Evolutionary conservation across 2,329 filamentous ascomycete genomes (phyloP).

Genomic region (Ophiostoma pallidulum): DNA sequence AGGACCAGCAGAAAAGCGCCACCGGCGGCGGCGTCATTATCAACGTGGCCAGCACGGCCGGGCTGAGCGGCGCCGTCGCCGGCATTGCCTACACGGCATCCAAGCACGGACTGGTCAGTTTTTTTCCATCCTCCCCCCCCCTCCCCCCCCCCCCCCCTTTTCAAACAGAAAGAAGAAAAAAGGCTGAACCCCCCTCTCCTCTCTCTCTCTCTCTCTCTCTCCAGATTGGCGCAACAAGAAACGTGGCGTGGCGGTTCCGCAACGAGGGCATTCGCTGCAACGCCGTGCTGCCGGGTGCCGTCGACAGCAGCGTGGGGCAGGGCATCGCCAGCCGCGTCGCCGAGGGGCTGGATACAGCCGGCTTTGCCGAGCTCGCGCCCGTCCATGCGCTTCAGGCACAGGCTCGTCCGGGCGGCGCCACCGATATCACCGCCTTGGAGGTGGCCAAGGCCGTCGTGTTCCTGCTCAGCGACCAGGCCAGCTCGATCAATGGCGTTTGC

Average conservation of each 20-base stretch:
- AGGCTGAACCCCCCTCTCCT: no score
- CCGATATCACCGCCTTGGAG: constrained; percentile 22
- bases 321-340: constrained; percentile 15
- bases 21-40: constrained; percentile 33
- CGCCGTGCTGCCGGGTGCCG: constrained; percentile 30
- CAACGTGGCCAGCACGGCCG: constrained; percentile 37
- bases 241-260: constrained; percentile 36
- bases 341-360: constrained; percentile 20
- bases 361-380: constrained; percentile 20
- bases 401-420: constrained; percentile 1
- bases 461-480: constrained; percentile 27
- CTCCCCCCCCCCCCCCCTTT: no score
- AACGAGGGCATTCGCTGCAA: constrained; percentile 37
- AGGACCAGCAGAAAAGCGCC: constrained; percentile 30
- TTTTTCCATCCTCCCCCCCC: no score
- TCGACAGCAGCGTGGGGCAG: constrained; percentile 24
- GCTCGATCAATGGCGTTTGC: constrained; percentile 26
- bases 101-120: constrained; percentile 31
- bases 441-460: constrained; percentile 30
- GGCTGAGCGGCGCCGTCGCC: constrained; percentile 29
- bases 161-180: no score
- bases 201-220: no score
- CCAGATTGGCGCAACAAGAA: constrained; percentile 38
- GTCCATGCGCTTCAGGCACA: constrained; percentile 24
- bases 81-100: constrained; percentile 26